These are phyloP conservation scores for Brassica carinata DNA, from an alignment of 345 rosid species.

Conservation along the genomic window DNA sequence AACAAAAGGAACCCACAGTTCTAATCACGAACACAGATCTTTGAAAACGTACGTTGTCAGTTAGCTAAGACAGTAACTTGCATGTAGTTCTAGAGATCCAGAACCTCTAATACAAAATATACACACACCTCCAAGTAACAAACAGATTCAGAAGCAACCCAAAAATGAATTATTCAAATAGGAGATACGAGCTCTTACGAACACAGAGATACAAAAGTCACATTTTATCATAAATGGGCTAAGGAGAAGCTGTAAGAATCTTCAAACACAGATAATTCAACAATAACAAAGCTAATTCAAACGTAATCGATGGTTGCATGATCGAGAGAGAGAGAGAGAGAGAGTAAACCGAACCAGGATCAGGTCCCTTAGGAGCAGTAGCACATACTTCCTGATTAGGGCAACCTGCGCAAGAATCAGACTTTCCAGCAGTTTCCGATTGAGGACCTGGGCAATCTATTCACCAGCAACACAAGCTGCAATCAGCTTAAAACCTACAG, in stretches of 20 bases:
- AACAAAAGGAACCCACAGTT: background rate
- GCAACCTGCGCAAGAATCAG: slow-evolving; percentile 82
- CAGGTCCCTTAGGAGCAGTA: slow-evolving; percentile 93
- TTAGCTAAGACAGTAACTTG: background rate
- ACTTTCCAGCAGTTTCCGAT: slow-evolving; percentile 79
- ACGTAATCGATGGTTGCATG: background rate
- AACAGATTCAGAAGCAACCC: background rate
- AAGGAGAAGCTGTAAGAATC: background rate
- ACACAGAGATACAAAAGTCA: background rate
- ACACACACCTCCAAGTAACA: background rate
- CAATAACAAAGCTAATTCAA: background rate
- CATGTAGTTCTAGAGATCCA: background rate
- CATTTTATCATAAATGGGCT: background rate
- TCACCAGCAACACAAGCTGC: background rate
- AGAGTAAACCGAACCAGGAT: slow-evolving; percentile 60
- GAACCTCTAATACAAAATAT: background rate
- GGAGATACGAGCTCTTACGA: background rate
- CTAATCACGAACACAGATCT: background rate
- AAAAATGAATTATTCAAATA: background rate
- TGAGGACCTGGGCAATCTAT: slow-evolving; percentile 85
- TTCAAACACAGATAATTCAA: background rate
- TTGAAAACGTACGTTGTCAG: background rate
- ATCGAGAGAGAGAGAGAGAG: background rate
- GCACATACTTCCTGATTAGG: slow-evolving; percentile 94
- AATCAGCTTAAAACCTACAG: slow-evolving; percentile 8